Conservation (phyloP, 768 basidiomycete genomes). For the Tubosaeta brunneosetosa region DNA sequence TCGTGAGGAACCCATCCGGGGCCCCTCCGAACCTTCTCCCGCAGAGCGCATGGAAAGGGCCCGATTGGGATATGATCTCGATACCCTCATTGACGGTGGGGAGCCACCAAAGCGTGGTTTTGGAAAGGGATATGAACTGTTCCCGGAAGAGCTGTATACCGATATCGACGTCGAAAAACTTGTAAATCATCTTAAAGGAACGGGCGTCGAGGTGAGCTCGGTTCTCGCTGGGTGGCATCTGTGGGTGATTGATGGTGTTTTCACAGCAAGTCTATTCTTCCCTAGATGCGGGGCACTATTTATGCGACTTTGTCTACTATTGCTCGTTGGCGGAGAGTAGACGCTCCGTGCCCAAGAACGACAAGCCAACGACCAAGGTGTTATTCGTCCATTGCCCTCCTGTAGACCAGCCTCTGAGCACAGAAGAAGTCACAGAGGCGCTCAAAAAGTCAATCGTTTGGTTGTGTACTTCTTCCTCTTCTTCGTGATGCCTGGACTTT, state of each 20-base stretch:
- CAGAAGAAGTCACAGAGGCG: constrained; percentile 64
- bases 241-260: background rate
- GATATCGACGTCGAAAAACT: constrained; percentile 34
- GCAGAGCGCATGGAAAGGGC: constrained; percentile 28
- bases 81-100: constrained; percentile 22
- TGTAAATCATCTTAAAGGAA: constrained; percentile 33
- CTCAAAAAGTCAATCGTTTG: constrained; percentile 59
- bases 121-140: constrained; percentile 34
- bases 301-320: constrained; percentile 76
- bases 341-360: constrained; percentile 33
- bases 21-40: constrained; percentile 20
- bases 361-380: constrained; percentile 39
- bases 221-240: background rate
- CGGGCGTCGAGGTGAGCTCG: constrained; percentile 29
- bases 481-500: constrained; percentile 11
- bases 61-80: constrained; percentile 27
- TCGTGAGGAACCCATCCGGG: constrained; percentile 20
- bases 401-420: constrained; percentile 55
- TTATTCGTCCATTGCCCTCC: constrained; percentile 73
- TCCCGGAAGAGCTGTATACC: constrained; percentile 34
- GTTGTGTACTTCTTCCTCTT: constrained; percentile 36
- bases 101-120: constrained; percentile 34
- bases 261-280: constrained; percentile 63
- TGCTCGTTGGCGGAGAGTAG: constrained; percentile 68
- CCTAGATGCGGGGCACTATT: constrained; percentile 71